Evolutionary conservation across 345 rosid genomes (phyloP).

Genomic region (Geranium brycei): DNA sequence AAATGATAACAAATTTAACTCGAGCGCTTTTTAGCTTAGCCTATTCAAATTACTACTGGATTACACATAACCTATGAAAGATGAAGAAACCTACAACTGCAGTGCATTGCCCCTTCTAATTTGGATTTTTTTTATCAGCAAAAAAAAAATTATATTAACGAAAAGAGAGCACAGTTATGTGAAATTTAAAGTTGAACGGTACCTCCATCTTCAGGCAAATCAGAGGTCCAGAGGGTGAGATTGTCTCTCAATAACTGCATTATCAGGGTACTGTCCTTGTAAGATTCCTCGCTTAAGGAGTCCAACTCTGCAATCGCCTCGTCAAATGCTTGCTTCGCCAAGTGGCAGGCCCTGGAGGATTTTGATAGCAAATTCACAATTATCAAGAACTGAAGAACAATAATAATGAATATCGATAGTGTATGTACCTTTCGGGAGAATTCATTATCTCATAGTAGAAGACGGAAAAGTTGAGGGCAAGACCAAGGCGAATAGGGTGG

Average conservation of each 20-base stretch:
- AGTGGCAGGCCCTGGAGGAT: slow-evolving; percentile 78
- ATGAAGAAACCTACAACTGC: too few relatives aligned
- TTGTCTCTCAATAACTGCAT: slow-evolving; percentile 98
- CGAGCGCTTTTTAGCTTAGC: too few relatives aligned
- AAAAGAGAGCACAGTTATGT: too few relatives aligned
- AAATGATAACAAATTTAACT: background rate
- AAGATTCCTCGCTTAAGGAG: slow-evolving; percentile 90
- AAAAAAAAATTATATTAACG: too few relatives aligned
- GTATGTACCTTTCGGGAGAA: slow-evolving; percentile 79
- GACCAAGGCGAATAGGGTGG: slow-evolving; percentile 98
- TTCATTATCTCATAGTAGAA: slow-evolving; percentile 98
- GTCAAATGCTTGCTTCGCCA: slow-evolving; percentile 96
- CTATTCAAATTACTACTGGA: too few relatives aligned
- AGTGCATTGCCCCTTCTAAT: too few relatives aligned
- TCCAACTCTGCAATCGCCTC: slow-evolving; percentile 97
- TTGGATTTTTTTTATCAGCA: too few relatives aligned
- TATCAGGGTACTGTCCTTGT: slow-evolving; percentile 95
- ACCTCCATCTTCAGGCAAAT: slow-evolving; percentile 99
- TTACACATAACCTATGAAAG: too few relatives aligned
- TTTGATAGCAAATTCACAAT: background rate
- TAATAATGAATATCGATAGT: background rate
- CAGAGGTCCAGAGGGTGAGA: slow-evolving; percentile 98
- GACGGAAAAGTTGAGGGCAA: slow-evolving; percentile 97
- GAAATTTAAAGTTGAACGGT: background rate
- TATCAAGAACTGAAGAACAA: too few relatives aligned